Percentiles rank a stretch among this genome's conserved stretches.
Conservation (phyloP, 805 yeast species). For the Kluyveromyces nonfermentans region DNA sequence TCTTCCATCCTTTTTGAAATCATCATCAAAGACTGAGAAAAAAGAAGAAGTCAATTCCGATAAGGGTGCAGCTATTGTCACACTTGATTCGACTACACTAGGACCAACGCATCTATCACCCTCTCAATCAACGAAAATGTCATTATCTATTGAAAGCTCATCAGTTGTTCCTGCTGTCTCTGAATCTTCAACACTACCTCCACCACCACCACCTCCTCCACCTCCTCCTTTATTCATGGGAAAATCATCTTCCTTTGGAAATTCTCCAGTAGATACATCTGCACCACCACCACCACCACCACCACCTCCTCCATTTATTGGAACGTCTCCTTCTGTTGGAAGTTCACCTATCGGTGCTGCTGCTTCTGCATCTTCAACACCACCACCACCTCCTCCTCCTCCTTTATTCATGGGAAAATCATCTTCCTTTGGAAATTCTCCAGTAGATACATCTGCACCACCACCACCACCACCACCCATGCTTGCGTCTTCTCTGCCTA, state of each 20-base stretch:
- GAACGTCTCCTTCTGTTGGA: conserved; percentile 21
- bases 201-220: conserved; percentile 17
- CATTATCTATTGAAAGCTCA: too few species aligned
- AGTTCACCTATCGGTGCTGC: conserved; percentile 24
- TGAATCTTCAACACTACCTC: conserved; percentile 2
- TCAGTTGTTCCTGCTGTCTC: not conserved
- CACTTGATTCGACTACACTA: too few species aligned
- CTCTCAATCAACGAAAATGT: too few species aligned
- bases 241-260: conserved; percentile 16
- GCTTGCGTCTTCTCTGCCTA: conserved; percentile 1
- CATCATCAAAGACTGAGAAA: not conserved
- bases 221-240: conserved; percentile 19
- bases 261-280: conserved; percentile 14
- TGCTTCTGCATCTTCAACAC: conserved; percentile 21
- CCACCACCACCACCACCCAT: conserved; percentile 24
- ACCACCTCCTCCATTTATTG: conserved; percentile 24
- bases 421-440: conserved; percentile 14
- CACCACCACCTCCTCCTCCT: conserved; percentile 28
- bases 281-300: conserved; percentile 17
- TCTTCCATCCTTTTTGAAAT: not conserved
- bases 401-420: conserved; percentile 13
- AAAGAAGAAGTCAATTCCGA: not conserved
- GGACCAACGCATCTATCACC: too few species aligned
- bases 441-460: conserved; percentile 22
- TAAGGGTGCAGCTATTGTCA: too few species aligned